These are phyloP conservation scores for Hypoxylon rickii DNA, from an alignment of 495 filamentous ascomycete genomes.

Conservation along the genomic window DNA sequence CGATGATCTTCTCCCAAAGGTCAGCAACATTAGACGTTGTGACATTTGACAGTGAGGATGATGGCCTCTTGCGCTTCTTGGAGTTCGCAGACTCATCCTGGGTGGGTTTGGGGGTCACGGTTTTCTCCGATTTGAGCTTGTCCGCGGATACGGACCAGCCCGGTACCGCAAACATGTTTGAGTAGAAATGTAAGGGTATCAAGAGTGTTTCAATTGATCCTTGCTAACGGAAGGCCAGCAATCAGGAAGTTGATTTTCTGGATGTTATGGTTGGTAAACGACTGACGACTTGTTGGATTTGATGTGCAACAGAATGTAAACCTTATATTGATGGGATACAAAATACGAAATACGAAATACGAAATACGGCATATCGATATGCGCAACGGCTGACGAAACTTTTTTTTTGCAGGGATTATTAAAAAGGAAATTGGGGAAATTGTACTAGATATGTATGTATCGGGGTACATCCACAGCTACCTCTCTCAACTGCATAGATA, in stretches of 20 bases:
- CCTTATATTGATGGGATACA: too few species aligned
- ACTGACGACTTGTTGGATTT: too few species aligned
- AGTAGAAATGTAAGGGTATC: not conserved
- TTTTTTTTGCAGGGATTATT: slow-evolving; percentile 29
- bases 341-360: too few species aligned
- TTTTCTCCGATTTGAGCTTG: slow-evolving; percentile 69
- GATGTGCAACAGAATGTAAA: too few species aligned
- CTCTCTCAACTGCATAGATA: not conserved
- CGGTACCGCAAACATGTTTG: slow-evolving; percentile 86
- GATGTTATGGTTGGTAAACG: too few species aligned
- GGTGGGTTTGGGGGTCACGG: slow-evolving; percentile 36
- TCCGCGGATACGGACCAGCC: slow-evolving; percentile 82
- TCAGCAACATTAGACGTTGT: slow-evolving; percentile 73
- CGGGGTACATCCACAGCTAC: not conserved
- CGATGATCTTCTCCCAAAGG: slow-evolving; percentile 79
- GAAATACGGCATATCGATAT: too few species aligned
- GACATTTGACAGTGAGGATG: slow-evolving; percentile 54
- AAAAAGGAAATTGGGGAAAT: not conserved
- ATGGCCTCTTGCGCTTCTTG: slow-evolving; percentile 66
- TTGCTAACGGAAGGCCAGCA: too few species aligned
- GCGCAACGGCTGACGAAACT: too few species aligned
- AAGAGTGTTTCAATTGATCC: not conserved
- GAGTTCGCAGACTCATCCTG: slow-evolving; percentile 37
- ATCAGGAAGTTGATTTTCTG: too few species aligned
- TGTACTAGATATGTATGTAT: not conserved